Percentiles rank a stretch among this genome's conserved stretches.
These are phyloP conservation scores for Pseudoneurospora amorphoporcata DNA, from an alignment of 495 filamentous ascomycete species.

Conservation along the genomic window DNA sequence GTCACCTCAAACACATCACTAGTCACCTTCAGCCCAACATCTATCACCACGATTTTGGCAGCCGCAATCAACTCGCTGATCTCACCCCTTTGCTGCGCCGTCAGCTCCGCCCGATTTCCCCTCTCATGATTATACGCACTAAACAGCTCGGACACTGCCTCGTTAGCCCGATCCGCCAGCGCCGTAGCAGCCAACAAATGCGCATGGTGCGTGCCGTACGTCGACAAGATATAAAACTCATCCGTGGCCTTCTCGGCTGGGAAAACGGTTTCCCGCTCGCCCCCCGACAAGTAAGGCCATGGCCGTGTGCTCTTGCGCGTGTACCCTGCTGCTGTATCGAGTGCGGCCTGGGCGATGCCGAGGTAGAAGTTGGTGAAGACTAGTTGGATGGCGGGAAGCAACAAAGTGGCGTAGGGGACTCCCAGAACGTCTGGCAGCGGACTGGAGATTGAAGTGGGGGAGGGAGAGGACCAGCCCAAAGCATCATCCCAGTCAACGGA, in stretches of 20 bases:
- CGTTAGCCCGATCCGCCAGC: slow-evolving; percentile 43
- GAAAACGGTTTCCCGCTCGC: slow-evolving; percentile 20
- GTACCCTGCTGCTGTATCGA: slow-evolving; percentile 40
- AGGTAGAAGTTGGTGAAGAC: slow-evolving; percentile 55
- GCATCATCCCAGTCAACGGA: slow-evolving; percentile 46
- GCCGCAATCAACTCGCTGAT: slow-evolving; percentile 50
- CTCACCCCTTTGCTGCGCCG: slow-evolving; percentile 40
- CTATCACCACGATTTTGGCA: slow-evolving; percentile 49
- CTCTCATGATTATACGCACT: slow-evolving; percentile 13
- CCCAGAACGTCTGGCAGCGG: slow-evolving; percentile 28
- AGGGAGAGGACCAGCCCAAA: slow-evolving; percentile 45
- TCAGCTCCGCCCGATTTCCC: slow-evolving; percentile 26
- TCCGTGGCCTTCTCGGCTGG: slow-evolving; percentile 32
- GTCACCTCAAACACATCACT: slow-evolving; percentile 50
- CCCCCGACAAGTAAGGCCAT: slow-evolving; percentile 43
- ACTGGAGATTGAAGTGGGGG: too few relatives aligned
- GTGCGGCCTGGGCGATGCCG: slow-evolving; percentile 45
- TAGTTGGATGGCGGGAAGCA: slow-evolving; percentile 51
- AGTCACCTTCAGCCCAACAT: slow-evolving; percentile 44
- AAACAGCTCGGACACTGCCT: slow-evolving; percentile 34
- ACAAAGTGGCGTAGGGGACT: slow-evolving; percentile 39
- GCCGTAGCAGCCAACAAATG: slow-evolving; percentile 47
- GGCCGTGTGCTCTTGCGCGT: slow-evolving; percentile 41
- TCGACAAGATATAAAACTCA: slow-evolving; percentile 52
- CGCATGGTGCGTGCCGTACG: slow-evolving; percentile 50